These are phyloP conservation scores for Monilinia polystroma DNA, from an alignment of 2,329 filamentous ascomycete genomes.

Conservation along the genomic window DNA sequence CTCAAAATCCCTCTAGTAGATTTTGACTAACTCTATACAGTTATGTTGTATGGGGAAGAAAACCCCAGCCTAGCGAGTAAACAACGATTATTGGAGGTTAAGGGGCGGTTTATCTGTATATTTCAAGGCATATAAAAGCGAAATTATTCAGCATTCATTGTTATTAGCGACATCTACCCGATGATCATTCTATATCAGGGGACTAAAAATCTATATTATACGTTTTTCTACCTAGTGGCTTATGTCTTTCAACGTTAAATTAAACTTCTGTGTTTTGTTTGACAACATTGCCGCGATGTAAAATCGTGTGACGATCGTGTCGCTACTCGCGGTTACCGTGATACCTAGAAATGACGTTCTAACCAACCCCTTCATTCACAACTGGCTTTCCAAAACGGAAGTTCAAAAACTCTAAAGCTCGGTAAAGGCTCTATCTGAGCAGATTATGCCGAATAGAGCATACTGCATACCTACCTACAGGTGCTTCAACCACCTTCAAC, in stretches of 20 bases:
- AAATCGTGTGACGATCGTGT: neutral
- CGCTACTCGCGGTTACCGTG: conserved; percentile 1
- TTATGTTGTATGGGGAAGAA: conserved; percentile 17
- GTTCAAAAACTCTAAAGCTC: neutral
- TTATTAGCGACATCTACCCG: neutral
- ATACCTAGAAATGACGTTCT: neutral
- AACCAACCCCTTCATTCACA: neutral
- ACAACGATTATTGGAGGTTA: neutral
- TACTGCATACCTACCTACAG: neutral
- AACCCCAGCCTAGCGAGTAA: neutral
- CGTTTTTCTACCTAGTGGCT: neutral
- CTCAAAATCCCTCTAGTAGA: neutral
- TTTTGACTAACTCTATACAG: neutral
- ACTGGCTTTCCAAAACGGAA: neutral
- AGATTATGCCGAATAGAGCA: neutral
- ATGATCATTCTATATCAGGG: conserved; percentile 2
- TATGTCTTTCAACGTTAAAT: neutral
- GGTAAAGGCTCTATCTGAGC: neutral
- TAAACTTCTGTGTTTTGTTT: conserved; percentile 6
- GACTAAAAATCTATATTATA: neutral
- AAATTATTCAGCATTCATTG: neutral
- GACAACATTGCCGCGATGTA: conserved; percentile 14
- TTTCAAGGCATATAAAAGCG: neutral
- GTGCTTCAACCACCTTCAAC: neutral
- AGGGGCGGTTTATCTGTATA: neutral